Evolutionary conservation across 164 flowering plant genomes (phyloP), one percentile per base, ranked within the genome.

Genomic region (Berberis vulgaris): DNA sequence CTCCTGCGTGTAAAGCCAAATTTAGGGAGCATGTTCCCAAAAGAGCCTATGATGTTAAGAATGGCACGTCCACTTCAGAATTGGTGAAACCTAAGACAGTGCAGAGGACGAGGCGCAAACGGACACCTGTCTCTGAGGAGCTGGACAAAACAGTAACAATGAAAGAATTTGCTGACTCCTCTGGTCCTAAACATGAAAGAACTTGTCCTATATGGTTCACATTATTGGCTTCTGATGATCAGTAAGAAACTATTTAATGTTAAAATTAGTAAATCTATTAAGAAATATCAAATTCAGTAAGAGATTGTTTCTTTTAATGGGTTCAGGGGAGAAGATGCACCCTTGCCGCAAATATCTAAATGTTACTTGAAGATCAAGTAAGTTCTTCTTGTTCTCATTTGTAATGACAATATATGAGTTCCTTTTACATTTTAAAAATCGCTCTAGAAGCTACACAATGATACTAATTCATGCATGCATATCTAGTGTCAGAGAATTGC

Each of bases 141-240:
- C 46, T 43, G 49, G 62, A 71, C 50, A 47, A 26, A 26, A 26
- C 26, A 26, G 26, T 54, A 57, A 71, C 86, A 13, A 68, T 80
- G 9, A 88, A 85, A 73, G 69, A 62, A 45, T 69, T 88, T 73
- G 66, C 86, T 43, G 84, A 80, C 82, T 82, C 81, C 61, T 40
- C 69, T 45, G 64, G 77, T 47, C 65, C 66, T 41, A 86, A 69
- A 73, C 59, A 54, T 13, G 73, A 77, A 74, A 78, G 81, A 79
- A 60, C 63, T 66, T 40, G 71, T 77, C 92, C 97, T 26, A 73
- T 95, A 75, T 95, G 99, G 97, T 95, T 89, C 75, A 82, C 91
- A 0, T 67, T 95, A 45, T 79, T 85, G 68, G 88, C 96, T 62
- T 80, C 91, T 50, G 82, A 82, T 57, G 84, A 91, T 59, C 88